phyloP scores from a whole-genome alignment of 495 filamentous ascomycete genomes.

The Neurospora sp. region DNA sequence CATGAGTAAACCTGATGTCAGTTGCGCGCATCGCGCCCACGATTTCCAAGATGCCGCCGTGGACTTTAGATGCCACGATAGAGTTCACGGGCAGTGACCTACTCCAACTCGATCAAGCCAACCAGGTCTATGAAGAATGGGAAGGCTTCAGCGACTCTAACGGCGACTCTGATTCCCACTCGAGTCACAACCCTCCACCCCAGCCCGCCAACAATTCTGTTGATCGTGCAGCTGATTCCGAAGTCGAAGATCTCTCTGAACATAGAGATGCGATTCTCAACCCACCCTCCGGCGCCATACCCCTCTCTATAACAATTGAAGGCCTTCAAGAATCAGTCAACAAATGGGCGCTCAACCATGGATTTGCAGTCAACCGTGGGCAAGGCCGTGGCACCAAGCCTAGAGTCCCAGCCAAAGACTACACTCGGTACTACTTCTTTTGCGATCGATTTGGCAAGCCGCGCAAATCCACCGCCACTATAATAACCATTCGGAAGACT shows the following conservation, averaged over 20 bases:
- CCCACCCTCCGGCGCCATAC: neutral
- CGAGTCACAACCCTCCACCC: neutral
- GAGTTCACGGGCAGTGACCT: neutral
- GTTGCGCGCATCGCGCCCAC: neutral
- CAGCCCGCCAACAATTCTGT: neutral
- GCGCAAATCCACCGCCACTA: neutral
- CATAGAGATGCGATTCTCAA: neutral
- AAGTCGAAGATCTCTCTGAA: neutral
- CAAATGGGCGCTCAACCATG: neutral
- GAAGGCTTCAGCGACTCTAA: neutral
- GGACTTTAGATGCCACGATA: neutral
- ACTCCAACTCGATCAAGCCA: neutral
- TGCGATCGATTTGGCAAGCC: neutral
- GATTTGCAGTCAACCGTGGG: neutral
- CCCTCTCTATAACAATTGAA: neutral
- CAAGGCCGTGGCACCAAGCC: neutral
- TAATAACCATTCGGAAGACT: neutral
- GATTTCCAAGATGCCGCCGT: neutral
- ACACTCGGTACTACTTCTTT: neutral
- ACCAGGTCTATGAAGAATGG: neutral
- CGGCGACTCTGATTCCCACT: neutral
- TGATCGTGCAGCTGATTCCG: rapidly evolving
- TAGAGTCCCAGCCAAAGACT: neutral
- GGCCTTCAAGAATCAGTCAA: neutral
- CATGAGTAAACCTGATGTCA: too few species aligned